These are phyloP conservation scores for Daldinia sp. DNA, from an alignment of 2,329 filamentous ascomycete genomes.

Conservation along the genomic window DNA sequence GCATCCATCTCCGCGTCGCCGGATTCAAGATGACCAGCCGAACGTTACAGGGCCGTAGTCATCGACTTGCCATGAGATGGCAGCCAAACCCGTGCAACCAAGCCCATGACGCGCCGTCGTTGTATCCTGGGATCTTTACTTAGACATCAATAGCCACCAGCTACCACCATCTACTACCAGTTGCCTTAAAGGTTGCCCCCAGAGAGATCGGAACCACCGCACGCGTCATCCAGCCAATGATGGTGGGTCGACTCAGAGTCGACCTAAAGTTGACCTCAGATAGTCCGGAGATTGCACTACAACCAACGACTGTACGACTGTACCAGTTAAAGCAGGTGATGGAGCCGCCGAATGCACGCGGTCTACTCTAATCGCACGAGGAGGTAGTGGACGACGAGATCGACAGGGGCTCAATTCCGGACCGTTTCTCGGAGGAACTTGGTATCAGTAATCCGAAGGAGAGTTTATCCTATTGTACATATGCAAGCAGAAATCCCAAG, in stretches of 20 bases:
- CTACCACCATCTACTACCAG: no score
- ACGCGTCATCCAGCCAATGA: slow-evolving; percentile 11
- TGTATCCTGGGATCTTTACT: slow-evolving; percentile 22
- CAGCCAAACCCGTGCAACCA: slow-evolving; percentile 39
- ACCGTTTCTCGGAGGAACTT: slow-evolving; percentile 32
- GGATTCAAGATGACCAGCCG: slow-evolving; percentile 23
- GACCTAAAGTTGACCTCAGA: no score
- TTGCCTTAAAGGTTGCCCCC: slow-evolving; percentile 28
- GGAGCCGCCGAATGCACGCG: slow-evolving; percentile 23
- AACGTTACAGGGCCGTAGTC: slow-evolving; percentile 42
- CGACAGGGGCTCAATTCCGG: slow-evolving; percentile 23
- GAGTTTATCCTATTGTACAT: slow-evolving; percentile 19
- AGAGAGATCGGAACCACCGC: slow-evolving; percentile 10
- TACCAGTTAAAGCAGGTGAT: slow-evolving; percentile 41
- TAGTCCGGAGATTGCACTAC: slow-evolving; percentile 12
- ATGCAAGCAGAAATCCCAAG: slow-evolving; percentile 13
- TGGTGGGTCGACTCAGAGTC: slow-evolving; percentile 16
- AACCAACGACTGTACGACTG: slow-evolving; percentile 3
- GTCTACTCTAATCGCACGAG: slow-evolving; percentile 15
- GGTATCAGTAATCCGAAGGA: slow-evolving; percentile 9
- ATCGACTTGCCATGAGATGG: slow-evolving; percentile 39
- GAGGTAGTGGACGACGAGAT: slow-evolving; percentile 18
- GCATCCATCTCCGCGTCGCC: slow-evolving; percentile 4
- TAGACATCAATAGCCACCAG: no score
- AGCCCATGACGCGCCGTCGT: slow-evolving; percentile 28